A percentile compares a stretch with the other conserved stretches of the same genome.
Conservation (phyloP, 306 rosid genomes). For the Gastrolobium bilobum region DNA sequence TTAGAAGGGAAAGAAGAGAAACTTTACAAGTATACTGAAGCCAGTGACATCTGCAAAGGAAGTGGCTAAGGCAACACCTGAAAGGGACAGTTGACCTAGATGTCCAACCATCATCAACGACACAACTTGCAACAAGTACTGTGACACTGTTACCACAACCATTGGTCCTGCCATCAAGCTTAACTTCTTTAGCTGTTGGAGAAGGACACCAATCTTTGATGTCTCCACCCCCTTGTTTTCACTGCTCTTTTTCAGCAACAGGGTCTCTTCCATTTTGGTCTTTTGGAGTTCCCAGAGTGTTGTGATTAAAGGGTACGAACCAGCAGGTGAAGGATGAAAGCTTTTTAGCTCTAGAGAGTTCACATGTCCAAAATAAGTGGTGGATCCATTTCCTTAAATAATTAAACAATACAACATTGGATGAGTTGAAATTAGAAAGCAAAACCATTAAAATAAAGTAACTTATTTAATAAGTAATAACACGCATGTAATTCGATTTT, state of each 20-base stretch:
- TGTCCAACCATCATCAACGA: constrained; percentile 48
- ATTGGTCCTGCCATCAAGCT: constrained; percentile 48
- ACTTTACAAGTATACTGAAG: constrained; percentile 38
- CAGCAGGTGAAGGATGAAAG: neutral
- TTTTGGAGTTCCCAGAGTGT: too few relatives aligned
- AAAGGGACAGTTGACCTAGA: constrained; percentile 41
- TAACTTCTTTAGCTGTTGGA: constrained; percentile 31
- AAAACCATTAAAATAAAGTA: too few relatives aligned
- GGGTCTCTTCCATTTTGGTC: neutral
- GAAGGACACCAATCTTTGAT: neutral
- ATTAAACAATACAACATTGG: too few relatives aligned
- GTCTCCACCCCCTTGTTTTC: neutral
- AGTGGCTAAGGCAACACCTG: constrained; percentile 47
- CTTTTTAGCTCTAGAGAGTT: too few relatives aligned
- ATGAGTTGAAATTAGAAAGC: too few relatives aligned
- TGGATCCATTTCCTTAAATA: too few relatives aligned
- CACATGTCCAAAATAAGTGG: too few relatives aligned
- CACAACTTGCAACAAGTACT: constrained; percentile 45
- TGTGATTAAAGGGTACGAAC: neutral
- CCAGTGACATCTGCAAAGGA: constrained; percentile 47
- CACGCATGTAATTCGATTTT: too few relatives aligned
- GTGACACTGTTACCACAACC: constrained; percentile 43
- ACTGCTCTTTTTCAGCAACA: neutral
- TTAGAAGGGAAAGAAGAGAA: neutral
- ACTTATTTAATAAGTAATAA: too few relatives aligned